A percentile compares a stretch with the other conserved stretches of the same genome.
phyloP scores from a whole-genome alignment of 2,329 filamentous ascomycete genomes.

The Venturia asperata region DNA sequence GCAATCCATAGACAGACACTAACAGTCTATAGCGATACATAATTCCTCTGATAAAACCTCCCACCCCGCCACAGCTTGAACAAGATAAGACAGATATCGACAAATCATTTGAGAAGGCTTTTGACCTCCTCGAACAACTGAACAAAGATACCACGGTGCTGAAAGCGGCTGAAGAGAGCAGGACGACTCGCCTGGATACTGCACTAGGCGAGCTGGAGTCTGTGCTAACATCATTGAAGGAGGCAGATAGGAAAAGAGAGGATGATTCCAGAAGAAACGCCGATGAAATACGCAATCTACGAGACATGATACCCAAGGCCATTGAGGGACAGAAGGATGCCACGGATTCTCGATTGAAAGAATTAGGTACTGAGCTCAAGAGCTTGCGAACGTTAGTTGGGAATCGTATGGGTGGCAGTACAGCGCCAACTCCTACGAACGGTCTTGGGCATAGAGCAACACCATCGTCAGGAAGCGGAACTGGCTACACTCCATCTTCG shows the following conservation, averaged over 20 bases:
- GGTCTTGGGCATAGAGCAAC: slow-evolving; percentile 17
- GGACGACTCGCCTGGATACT: slow-evolving; percentile 74
- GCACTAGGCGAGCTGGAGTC: slow-evolving; percentile 78
- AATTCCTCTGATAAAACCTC: slow-evolving; percentile 81
- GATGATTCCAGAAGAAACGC: slow-evolving; percentile 80
- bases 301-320: slow-evolving; percentile 80
- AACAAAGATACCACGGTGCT: slow-evolving; percentile 81
- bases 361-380: slow-evolving; percentile 80
- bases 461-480: slow-evolving; percentile 9
- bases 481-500: slow-evolving; percentile 3
- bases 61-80: slow-evolving; percentile 86
- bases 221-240: slow-evolving; percentile 74
- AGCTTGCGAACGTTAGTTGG: slow-evolving; percentile 83
- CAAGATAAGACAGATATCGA: slow-evolving; percentile 91
- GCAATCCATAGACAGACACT: slow-evolving; percentile 19
- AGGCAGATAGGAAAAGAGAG: slow-evolving; percentile 71
- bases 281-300: slow-evolving; percentile 75
- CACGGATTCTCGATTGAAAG: slow-evolving; percentile 72
- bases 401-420: slow-evolving; percentile 46
- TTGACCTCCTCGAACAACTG: slow-evolving; percentile 84
- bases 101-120: slow-evolving; percentile 87
- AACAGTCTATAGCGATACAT: slow-evolving; percentile 65
- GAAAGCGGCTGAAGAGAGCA: slow-evolving; percentile 76
- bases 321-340: slow-evolving; percentile 80
- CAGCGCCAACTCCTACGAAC: slow-evolving; percentile 21